Base-by-base conservation (phyloP, 2,329 filamentous ascomycete species). In the Akanthomyces lecanii region DNA sequence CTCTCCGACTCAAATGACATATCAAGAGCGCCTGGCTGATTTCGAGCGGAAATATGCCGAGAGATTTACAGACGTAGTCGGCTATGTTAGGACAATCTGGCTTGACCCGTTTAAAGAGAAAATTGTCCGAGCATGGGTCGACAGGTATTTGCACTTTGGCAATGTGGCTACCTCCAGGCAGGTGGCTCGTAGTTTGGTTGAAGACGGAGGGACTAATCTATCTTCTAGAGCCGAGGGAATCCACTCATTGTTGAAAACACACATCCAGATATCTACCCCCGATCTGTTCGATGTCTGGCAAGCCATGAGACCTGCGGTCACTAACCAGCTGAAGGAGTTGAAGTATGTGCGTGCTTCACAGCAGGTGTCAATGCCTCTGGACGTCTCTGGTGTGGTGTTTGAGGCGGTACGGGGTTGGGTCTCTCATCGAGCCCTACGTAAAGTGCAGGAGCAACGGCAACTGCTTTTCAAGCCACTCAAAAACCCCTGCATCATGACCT, bases 61-160 rank as follows among this genome's bases (percentile, higher is more conserved):
- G 33, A 64, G 18, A 54, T 67, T 61, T n/a, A 30, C 25, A 44
- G 52, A 67, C 7, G 52, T 65, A 45, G 65, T 70, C 25, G 58
- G 50, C 25, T 71, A 71, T 64, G 61, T 71, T 21, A 66, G 63
- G 14, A 51, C 33, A 7, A 66, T 50, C 5, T 69, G 54, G 69
- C 66, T 70, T 33, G 51, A 66, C 21, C 62, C 50, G 36, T 65
- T 65, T 36, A 71, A 69, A 47, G 56, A 70, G 60, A 70, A 60
- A 62, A 50, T 71, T 33, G 62, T 69, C 1, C 66, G 65, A 52
- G 67, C 65, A 11, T 70, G 58, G 64, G 68, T 71, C 51, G 55
- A 70, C 60, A 10, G 63, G 28, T 50, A 68, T n/a, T 42, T 55
- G 28, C 58, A 69, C 61, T 70, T 70, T 61, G 61, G 64, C 28